Conservation (phyloP, 352 stramenopile genomes). For the Pilasporangium apinafurcum region DNA sequence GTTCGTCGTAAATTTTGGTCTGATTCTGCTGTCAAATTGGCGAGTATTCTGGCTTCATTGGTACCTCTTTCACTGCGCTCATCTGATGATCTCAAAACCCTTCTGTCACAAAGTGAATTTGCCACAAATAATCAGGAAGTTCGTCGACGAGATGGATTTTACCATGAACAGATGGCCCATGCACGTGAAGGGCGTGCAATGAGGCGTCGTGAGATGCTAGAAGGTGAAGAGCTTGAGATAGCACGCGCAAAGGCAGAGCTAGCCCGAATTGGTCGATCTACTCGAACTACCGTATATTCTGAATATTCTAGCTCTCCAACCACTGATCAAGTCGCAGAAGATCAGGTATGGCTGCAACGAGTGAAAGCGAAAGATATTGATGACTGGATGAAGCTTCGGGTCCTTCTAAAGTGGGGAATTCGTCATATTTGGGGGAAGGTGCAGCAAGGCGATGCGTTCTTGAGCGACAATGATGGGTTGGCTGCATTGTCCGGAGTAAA, state of each 20-base stretch:
- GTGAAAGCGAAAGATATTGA: conserved; percentile 83
- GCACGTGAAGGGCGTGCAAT: conserved; percentile 61
- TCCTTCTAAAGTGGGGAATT: conserved; percentile 75
- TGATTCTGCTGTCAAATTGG: conserved; percentile 61
- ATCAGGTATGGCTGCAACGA: conserved; percentile 68
- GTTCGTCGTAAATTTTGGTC: conserved; percentile 66
- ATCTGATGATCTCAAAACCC: conserved; percentile 46
- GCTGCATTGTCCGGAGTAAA: conserved; percentile 42
- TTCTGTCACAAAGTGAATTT: conserved; percentile 64
- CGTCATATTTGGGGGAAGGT: conserved; percentile 60
- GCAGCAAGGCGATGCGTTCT: background rate
- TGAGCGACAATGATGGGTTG: conserved; percentile 17
- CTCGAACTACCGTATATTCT: conserved; percentile 21
- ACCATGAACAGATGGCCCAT: conserved; percentile 80
- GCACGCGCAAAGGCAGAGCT: conserved; percentile 54
- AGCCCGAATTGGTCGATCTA: conserved; percentile 61
- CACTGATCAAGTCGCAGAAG: conserved; percentile 10
- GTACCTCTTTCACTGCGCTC: conserved; percentile 58
- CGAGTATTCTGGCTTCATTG: conserved; percentile 54
- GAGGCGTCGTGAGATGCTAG: conserved; percentile 45
- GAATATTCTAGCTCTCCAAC: background rate
- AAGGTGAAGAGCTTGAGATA: conserved; percentile 56
- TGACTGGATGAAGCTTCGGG: conserved; percentile 81
- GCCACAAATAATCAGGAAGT: conserved; percentile 68
- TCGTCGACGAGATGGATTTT: conserved; percentile 68